Percentiles rank a stretch among this genome's conserved stretches.
Evolutionary conservation across 495 filamentous ascomycete species (phyloP).

Genomic region (Bathelium albidoporum): DNA sequence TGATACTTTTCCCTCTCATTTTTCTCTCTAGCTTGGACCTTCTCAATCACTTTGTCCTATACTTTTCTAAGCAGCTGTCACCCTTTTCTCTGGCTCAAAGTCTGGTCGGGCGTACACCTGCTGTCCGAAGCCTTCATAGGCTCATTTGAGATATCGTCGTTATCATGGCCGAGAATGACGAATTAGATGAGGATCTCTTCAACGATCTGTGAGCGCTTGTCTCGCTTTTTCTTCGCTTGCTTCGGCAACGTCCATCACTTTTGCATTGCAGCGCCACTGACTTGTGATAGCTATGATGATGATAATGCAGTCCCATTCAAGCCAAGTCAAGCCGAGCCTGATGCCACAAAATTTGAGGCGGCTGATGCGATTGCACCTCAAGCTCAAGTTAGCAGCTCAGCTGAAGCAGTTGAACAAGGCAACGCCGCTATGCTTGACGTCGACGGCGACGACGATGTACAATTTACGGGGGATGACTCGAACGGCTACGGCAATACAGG

Average conservation of each 20-base stretch:
- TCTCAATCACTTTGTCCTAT: neutral
- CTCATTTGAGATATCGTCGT: neutral
- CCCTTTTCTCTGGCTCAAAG: neutral
- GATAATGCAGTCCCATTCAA: conserved; percentile 48
- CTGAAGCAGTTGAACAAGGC: neutral
- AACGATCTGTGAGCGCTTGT: conserved; percentile 74
- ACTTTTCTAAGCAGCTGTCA: neutral
- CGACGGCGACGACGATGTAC: conserved; percentile 2
- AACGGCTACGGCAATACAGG: neutral
- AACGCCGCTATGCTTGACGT: neutral
- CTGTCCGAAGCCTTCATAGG: neutral
- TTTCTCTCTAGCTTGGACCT: neutral
- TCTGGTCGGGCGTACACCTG: conserved; percentile 8
- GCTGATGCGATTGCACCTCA: neutral
- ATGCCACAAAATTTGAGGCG: neutral
- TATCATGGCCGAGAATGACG: conserved; percentile 22
- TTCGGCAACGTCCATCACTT: neutral
- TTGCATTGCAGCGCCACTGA: conserved; percentile 7
- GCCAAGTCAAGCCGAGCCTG: conserved; percentile 22
- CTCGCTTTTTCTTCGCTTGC: conserved; percentile 4
- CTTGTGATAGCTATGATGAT: conserved; percentile 64
- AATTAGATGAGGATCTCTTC: conserved; percentile 95
- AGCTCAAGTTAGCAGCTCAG: neutral
- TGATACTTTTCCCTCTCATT: conserved; percentile 29
- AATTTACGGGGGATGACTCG: neutral